Evolutionary conservation across 306 rosid species (phyloP), one percentile per base, ranked within the genome.

Genomic region (Castanospermum australe): DNA sequence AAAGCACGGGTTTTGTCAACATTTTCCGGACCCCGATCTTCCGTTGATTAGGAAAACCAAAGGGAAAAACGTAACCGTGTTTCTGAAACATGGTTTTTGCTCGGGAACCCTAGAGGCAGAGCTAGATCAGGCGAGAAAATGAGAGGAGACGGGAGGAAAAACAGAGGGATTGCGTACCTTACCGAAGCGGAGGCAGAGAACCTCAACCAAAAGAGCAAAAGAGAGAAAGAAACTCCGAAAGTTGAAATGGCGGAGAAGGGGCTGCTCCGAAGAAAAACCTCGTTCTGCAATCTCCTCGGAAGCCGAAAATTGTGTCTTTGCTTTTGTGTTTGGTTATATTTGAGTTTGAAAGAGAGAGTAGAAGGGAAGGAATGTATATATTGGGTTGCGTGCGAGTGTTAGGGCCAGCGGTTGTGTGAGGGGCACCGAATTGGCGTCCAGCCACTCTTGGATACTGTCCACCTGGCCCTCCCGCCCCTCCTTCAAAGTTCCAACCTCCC

Each of bases 341-440:
- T 69, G 55, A 62, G 50, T 50, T 79, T 6, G 55, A 20, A 50
- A 36, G n/a, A n/a, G n/a, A n/a, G n/a, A 61, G 20, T 36, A 63
- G 36, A 62, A 38, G 18, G 50, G 9, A 5, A 67, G 44, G 54
- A 45, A 14, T 48, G 15, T 48, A 48, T 48, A 8, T 21, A 18
- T n/a, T n/a, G n/a, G n/a, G n/a, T 35, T 6, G 9, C 50, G 5
- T 38, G 7, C 9, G 77, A 3, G 21, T 4, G 67, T 45, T 72
- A 84, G 92, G 89, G 89, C 83, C 89, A 88, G 85, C 91, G 86
- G 73, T 45, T 61, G 64, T 39, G 59, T 47, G 83, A 83, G 83
- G 79, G 85, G 80, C 82, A 79, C 54, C 83, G 63, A 91, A 87
- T 60, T 83, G 80, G 75, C 51, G 25, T 72, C 65, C 82, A 62